Conservation (phyloP, 2,329 filamentous ascomycete genomes). For the Xylaria sp. region DNA sequence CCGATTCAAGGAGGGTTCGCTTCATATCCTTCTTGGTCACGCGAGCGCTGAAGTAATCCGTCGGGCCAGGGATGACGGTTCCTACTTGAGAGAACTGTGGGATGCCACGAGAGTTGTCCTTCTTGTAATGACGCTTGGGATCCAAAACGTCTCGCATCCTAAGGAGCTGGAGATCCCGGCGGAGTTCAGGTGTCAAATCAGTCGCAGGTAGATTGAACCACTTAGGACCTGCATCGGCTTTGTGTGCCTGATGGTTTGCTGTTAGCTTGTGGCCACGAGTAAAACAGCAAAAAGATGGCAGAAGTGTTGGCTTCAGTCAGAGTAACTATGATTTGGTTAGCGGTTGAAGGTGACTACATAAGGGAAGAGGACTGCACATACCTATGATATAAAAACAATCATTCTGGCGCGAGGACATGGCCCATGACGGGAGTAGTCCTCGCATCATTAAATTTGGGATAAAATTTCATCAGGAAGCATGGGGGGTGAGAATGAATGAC, state of each 20-base stretch:
- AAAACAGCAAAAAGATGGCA: background rate
- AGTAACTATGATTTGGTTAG: slow-evolving; percentile 65
- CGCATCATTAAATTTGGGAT: slow-evolving; percentile 70
- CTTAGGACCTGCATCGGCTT: slow-evolving; percentile 63
- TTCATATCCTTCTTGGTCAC: slow-evolving; percentile 85
- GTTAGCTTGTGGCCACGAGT: slow-evolving; percentile 13
- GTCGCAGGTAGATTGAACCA: slow-evolving; percentile 91
- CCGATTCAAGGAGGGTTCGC: slow-evolving; percentile 78
- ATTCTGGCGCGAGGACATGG: slow-evolving; percentile 61
- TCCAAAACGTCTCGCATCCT: slow-evolving; percentile 68
- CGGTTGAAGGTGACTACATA: background rate
- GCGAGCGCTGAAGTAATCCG: slow-evolving; percentile 77
- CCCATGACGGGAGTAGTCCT: slow-evolving; percentile 75
- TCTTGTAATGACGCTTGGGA: slow-evolving; percentile 75
- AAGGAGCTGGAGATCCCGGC: slow-evolving; percentile 82
- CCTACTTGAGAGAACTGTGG: slow-evolving; percentile 87
- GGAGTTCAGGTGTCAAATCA: slow-evolving; percentile 75
- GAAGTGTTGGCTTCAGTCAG: slow-evolving; percentile 44
- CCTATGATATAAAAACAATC: slow-evolving; percentile 37
- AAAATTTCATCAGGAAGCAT: slow-evolving; percentile 66
- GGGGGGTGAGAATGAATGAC: background rate
- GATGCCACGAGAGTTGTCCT: slow-evolving; percentile 65
- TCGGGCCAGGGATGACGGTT: slow-evolving; percentile 80
- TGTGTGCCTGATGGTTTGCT: slow-evolving; percentile 27
- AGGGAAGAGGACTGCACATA: slow-evolving; percentile 1